Evolutionary conservation across 768 basidiomycete genomes (phyloP).

Genomic region (Leucosporidium yakuticum): DNA sequence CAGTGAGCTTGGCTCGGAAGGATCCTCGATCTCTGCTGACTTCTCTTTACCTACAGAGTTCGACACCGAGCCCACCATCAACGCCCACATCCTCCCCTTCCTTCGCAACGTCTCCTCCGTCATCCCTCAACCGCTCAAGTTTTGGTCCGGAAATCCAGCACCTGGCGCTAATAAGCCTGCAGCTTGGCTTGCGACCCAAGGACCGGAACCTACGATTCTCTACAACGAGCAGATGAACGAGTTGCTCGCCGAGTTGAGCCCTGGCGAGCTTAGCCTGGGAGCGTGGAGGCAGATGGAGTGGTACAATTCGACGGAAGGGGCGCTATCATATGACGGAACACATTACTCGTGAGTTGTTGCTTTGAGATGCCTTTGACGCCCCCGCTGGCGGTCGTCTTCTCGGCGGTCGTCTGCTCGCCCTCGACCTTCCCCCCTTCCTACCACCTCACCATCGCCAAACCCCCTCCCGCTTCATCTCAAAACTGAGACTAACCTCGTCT

Average conservation of each 20-base stretch:
- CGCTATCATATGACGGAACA: constrained; percentile 1
- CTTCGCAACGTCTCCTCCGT: neutral
- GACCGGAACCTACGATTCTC: neutral
- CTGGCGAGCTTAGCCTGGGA: neutral
- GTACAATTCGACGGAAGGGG: constrained; percentile 10
- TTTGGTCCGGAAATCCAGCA: constrained; percentile 1
- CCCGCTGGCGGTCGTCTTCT: too few species aligned
- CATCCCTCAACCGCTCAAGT: neutral
- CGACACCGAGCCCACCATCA: neutral
- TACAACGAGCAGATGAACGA: neutral
- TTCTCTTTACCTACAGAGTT: neutral
- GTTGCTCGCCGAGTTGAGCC: neutral
- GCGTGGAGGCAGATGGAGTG: constrained; percentile 7
- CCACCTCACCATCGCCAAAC: too few species aligned
- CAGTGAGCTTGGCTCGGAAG: neutral
- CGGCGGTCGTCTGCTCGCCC: too few species aligned
- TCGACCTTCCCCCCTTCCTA: too few species aligned
- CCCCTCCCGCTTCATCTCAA: too few species aligned
- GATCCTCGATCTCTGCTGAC: neutral
- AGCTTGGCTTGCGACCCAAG: neutral
- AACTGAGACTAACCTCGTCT: too few species aligned
- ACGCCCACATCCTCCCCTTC: constrained; percentile 3
- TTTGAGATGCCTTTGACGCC: too few species aligned
- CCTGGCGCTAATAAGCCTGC: neutral
- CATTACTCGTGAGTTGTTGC: neutral